Percentiles rank a stretch among this genome's conserved stretches.
These are phyloP conservation scores for Amesomyces nigricolor DNA, from an alignment of 2,329 filamentous ascomycete genomes.

Conservation along the genomic window DNA sequence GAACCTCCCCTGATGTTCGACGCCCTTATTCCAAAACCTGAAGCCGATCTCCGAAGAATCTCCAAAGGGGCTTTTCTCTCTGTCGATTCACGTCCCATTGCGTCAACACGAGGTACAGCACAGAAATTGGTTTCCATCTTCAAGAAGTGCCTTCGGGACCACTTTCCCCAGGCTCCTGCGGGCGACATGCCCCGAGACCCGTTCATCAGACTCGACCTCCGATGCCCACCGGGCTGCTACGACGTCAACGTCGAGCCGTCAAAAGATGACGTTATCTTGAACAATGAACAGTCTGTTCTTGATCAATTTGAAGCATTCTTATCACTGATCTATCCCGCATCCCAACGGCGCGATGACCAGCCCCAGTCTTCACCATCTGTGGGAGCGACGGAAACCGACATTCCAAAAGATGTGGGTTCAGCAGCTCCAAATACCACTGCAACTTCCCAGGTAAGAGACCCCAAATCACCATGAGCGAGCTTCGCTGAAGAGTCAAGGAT, in stretches of 20 bases:
- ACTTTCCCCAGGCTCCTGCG: background rate
- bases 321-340: slow-evolving; percentile 33
- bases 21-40: slow-evolving; percentile 51
- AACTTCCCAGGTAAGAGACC: slow-evolving; percentile 3
- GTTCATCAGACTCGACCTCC: slow-evolving; percentile 60
- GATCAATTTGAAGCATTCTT: slow-evolving; percentile 44
- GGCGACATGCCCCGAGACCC: slow-evolving; percentile 38
- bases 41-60: slow-evolving; percentile 40
- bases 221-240: slow-evolving; percentile 57
- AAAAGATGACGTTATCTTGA: slow-evolving; percentile 68
- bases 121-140: slow-evolving; percentile 55
- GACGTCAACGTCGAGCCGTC: slow-evolving; percentile 66
- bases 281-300: slow-evolving; percentile 44
- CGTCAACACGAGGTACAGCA: slow-evolving; percentile 46
- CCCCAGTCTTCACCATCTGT: background rate
- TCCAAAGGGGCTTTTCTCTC: slow-evolving; percentile 57
- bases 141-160: slow-evolving; percentile 41
- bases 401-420: too few relatives aligned
- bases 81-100: slow-evolving; percentile 62
- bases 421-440: background rate
- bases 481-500: slow-evolving; percentile 5
- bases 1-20: slow-evolving; percentile 42
- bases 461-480: too few relatives aligned
- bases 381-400: background rate
- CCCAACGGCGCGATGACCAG: background rate